These are phyloP conservation scores for Schizosaccharomyces cryophilus DNA, from an alignment of 805 yeast genomes.

Conservation along the genomic window DNA sequence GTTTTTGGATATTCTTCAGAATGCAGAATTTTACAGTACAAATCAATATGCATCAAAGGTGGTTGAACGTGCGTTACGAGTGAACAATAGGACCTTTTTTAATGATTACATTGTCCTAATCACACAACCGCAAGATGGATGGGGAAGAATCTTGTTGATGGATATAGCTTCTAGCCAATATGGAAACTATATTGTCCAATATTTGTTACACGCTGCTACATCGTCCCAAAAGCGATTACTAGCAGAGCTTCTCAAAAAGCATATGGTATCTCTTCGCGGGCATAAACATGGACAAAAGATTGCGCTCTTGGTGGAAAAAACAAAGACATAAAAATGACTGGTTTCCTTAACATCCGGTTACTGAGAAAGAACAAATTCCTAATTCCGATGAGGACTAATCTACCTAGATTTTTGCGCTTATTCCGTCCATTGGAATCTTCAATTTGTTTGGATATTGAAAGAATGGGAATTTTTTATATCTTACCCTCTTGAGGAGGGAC, in stretches of 20 bases:
- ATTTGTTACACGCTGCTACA: constrained; percentile 13
- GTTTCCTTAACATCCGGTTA: neutral
- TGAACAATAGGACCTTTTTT: constrained; percentile 10
- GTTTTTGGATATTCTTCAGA: constrained; percentile 10
- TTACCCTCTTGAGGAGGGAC: neutral
- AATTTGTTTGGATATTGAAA: no score
- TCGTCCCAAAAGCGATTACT: constrained; percentile 12
- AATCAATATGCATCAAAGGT: constrained; percentile 17
- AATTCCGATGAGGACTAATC: no score
- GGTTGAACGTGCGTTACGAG: constrained; percentile 15
- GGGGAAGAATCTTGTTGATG: neutral
- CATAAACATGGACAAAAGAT: neutral
- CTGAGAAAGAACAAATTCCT: neutral
- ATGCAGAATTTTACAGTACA: constrained; percentile 12
- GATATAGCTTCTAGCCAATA: constrained; percentile 15
- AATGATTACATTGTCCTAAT: constrained; percentile 13
- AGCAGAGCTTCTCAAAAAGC: constrained; percentile 11
- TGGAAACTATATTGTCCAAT: constrained; percentile 15
- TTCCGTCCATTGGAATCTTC: no score
- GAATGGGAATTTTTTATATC: no score
- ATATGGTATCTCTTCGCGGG: constrained; percentile 9
- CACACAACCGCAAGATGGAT: constrained; percentile 1
- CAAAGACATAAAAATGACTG: neutral
- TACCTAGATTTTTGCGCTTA: no score
- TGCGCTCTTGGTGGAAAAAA: neutral